Evolutionary conservation across 257 asterid species (phyloP).

Genomic region (Plantago elongata): DNA sequence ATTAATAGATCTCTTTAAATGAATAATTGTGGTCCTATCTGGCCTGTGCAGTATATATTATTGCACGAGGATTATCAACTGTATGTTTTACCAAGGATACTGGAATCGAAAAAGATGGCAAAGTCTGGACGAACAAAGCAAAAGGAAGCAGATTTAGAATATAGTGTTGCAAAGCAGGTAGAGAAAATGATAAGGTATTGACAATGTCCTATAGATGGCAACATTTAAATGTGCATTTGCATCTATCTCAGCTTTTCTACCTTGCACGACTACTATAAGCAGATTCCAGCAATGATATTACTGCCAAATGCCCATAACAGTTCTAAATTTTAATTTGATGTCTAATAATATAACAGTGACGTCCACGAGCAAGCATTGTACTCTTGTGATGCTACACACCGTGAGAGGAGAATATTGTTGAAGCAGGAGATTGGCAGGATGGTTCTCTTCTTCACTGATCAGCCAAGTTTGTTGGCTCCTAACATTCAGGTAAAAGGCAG

Average conservation of each 20-base stretch:
- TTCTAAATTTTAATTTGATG: conserved; percentile 19
- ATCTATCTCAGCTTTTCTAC: conserved; percentile 2
- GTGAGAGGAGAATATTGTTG: conserved; percentile 78
- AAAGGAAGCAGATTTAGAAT: conserved; percentile 97
- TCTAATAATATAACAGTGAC: conserved; percentile 60
- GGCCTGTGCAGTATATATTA: conserved; percentile 57
- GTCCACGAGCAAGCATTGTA: conserved; percentile 87
- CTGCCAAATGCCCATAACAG: conserved; percentile 14
- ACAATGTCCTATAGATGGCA: background rate
- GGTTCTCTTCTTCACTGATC: conserved; percentile 95
- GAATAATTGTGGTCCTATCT: conserved; percentile 15
- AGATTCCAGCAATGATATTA: conserved; percentile 9
- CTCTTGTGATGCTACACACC: conserved; percentile 87
- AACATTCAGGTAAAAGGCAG: conserved; percentile 73
- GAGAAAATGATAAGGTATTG: conserved; percentile 98
- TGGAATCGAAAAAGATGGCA: conserved; percentile 97
- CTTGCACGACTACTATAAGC: conserved; percentile 6
- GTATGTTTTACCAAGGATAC: conserved; percentile 79
- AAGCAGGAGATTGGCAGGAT: conserved; percentile 99
- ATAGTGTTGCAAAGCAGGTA: conserved; percentile 99
- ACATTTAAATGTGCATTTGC: conserved; percentile 2
- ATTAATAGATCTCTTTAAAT: conserved; percentile 4
- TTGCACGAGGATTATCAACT: conserved; percentile 93
- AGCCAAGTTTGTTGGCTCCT: conserved; percentile 98
- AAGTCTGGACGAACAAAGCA: conserved; percentile 94